A percentile compares a stretch with the other conserved stretches of the same genome.
Evolutionary conservation across 306 rosid species (phyloP).

Genomic region (Hippophae gyantsensis): DNA sequence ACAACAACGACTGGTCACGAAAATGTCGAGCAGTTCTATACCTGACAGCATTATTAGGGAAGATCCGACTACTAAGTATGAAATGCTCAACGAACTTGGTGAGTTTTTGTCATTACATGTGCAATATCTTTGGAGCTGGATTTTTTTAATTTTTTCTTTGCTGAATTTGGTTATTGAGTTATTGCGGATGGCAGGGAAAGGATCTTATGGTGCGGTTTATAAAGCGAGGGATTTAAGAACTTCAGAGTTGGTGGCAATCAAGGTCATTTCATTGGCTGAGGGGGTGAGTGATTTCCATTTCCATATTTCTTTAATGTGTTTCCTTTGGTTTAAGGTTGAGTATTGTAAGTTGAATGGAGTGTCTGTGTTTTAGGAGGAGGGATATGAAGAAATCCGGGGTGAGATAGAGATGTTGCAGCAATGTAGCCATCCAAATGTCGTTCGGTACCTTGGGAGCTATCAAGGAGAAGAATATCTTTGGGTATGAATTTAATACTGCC

Average conservation of each 20-base stretch:
- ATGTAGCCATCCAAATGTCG: conserved; percentile 96
- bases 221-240: conserved; percentile 89
- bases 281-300: conserved; percentile 49
- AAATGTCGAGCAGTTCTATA: conserved; percentile 80
- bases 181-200: conserved; percentile 62
- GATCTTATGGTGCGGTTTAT: conserved; percentile 93
- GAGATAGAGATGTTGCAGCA: conserved; percentile 99
- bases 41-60: conserved; percentile 85
- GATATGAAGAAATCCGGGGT: conserved; percentile 94
- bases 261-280: conserved; percentile 83
- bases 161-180: conserved; percentile 5
- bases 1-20: conserved; percentile 37
- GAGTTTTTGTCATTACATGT: conserved; percentile 9
- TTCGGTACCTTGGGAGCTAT: conserved; percentile 94
- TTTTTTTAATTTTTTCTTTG: neutral
- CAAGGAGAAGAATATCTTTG: conserved; percentile 99
- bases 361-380: conserved; percentile 65
- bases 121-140: neutral
- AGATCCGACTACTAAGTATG: conserved; percentile 84
- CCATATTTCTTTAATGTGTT: neutral
- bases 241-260: conserved; percentile 89
- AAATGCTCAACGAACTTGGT: conserved; percentile 96
- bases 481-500: conserved; percentile 36
- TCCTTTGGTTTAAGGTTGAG: conserved; percentile 4
- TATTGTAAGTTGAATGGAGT: conserved; percentile 16